These are phyloP conservation scores for Leccinum truebloodii DNA, from an alignment of 768 basidiomycete species.

Conservation along the genomic window DNA sequence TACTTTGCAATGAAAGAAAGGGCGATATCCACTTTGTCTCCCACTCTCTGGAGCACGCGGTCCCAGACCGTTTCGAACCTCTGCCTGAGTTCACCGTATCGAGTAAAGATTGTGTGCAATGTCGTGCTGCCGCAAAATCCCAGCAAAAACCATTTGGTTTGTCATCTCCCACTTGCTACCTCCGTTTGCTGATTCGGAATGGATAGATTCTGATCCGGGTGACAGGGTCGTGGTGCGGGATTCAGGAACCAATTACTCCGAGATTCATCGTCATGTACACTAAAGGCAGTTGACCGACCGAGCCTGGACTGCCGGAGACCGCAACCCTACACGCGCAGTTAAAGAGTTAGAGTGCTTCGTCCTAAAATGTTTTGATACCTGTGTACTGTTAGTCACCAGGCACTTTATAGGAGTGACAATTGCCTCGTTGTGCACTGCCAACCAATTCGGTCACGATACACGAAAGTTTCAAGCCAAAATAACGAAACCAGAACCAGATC, in stretches of 20 bases:
- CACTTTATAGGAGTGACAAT: slow-evolving; percentile 14
- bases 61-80: slow-evolving; percentile 78
- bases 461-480: slow-evolving; percentile 12
- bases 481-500: slow-evolving; percentile 10
- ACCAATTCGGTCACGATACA: slow-evolving; percentile 17
- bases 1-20: slow-evolving; percentile 77
- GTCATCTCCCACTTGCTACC: slow-evolving; percentile 20
- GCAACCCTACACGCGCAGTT: slow-evolving; percentile 20
- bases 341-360: slow-evolving; percentile 25
- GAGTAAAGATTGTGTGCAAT: slow-evolving; percentile 64
- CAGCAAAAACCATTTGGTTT: slow-evolving; percentile 28
- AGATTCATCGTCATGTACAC: slow-evolving; percentile 61
- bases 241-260: slow-evolving; percentile 56
- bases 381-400: slow-evolving; percentile 19
- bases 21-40: slow-evolving; percentile 64
- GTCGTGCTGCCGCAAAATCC: slow-evolving; percentile 40
- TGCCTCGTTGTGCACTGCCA: slow-evolving; percentile 32
- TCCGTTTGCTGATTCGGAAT: slow-evolving; percentile 29
- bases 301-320: slow-evolving; percentile 18
- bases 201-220: slow-evolving; percentile 43
- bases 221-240: slow-evolving; percentile 54
- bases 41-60: slow-evolving; percentile 61
- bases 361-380: slow-evolving; percentile 12
- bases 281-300: slow-evolving; percentile 33
- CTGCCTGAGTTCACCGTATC: slow-evolving; percentile 68